Percentiles rank a stretch among this genome's conserved stretches.
These are phyloP conservation scores for Coniferiporia sulphurascens DNA, from an alignment of 1,284 basidiomycete species.

Conservation along the genomic window DNA sequence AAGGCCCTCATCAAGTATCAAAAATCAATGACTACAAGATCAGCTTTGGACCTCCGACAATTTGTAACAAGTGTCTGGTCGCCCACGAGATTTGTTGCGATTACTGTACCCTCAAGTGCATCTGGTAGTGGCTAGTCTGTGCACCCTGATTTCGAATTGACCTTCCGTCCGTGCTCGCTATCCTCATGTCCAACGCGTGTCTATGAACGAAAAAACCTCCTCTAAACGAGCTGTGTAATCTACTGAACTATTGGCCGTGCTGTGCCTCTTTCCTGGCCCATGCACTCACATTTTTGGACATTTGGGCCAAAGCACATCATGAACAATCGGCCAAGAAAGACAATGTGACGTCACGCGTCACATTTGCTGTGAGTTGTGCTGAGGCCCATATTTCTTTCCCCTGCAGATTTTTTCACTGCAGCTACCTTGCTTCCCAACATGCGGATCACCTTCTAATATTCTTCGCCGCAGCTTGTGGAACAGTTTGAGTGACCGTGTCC, in stretches of 20 bases:
- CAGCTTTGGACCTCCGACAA: constrained; percentile 1
- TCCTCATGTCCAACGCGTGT: constrained; percentile 5
- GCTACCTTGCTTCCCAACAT: constrained; percentile 7
- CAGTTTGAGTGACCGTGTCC: constrained; percentile 7
- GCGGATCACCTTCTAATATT: constrained; percentile 8
- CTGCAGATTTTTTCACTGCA: constrained; percentile 8
- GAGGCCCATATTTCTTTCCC: constrained; percentile 4
- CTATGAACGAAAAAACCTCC: background rate
- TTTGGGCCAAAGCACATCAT: background rate
- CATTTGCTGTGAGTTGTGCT: background rate
- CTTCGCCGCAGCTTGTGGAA: background rate
- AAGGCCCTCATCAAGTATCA: background rate
- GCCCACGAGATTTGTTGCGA: constrained; percentile 5
- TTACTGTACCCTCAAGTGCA: background rate
- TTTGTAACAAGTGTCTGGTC: constrained; percentile 1
- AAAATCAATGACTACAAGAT: constrained; percentile 5
- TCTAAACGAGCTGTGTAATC: constrained; percentile 3
- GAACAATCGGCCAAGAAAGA: background rate
- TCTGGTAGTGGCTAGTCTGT: background rate
- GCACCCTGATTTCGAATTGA: background rate
- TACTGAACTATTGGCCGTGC: background rate
- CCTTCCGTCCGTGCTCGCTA: background rate
- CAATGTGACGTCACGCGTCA: background rate
- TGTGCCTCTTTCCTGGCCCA: constrained; percentile 4
- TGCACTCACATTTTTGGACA: background rate